Conservation (phyloP, 140 eudicot species). For the Bidens hawaiensis region DNA sequence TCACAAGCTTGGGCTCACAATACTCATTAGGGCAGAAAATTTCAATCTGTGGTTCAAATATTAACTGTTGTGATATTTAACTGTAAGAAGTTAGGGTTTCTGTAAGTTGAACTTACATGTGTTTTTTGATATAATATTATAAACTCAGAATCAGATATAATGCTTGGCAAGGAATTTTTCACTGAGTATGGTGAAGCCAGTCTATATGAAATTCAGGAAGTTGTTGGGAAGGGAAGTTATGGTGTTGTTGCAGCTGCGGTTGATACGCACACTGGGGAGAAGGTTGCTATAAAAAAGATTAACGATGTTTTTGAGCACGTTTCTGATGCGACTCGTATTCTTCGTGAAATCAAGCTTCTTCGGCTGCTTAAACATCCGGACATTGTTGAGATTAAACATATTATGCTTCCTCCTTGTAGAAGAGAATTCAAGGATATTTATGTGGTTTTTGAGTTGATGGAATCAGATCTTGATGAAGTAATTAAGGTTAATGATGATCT, state of each 20-base stretch:
- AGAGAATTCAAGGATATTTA: constrained; percentile 90
- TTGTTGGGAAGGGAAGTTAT: constrained; percentile 92
- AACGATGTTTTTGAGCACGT: constrained; percentile 83
- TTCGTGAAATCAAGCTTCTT: constrained; percentile 84
- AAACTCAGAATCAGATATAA: constrained; percentile 46
- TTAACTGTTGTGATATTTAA: background rate
- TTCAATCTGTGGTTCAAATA: background rate
- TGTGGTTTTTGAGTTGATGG: constrained; percentile 96
- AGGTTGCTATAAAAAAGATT: constrained; percentile 83
- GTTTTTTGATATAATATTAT: constrained; percentile 1
- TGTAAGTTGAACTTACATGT: background rate
- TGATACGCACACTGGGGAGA: constrained; percentile 88
- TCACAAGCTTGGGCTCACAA: no score
- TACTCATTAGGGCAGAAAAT: no score
- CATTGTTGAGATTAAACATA: constrained; percentile 80
- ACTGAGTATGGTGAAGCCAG: constrained; percentile 94
- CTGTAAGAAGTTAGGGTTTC: constrained; percentile 1
- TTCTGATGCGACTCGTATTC: constrained; percentile 88
- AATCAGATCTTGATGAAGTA: constrained; percentile 88
- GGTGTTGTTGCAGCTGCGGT: constrained; percentile 96
- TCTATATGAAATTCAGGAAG: constrained; percentile 80
- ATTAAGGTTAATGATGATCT: constrained; percentile 84
- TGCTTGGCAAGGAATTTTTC: constrained; percentile 94
- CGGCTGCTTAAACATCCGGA: constrained; percentile 78
- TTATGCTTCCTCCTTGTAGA: constrained; percentile 90